A percentile compares a stretch with the other conserved stretches of the same genome.
These are phyloP conservation scores for Camellia oleifera DNA, from an alignment of 179 eudicot species.

Conservation along the genomic window DNA sequence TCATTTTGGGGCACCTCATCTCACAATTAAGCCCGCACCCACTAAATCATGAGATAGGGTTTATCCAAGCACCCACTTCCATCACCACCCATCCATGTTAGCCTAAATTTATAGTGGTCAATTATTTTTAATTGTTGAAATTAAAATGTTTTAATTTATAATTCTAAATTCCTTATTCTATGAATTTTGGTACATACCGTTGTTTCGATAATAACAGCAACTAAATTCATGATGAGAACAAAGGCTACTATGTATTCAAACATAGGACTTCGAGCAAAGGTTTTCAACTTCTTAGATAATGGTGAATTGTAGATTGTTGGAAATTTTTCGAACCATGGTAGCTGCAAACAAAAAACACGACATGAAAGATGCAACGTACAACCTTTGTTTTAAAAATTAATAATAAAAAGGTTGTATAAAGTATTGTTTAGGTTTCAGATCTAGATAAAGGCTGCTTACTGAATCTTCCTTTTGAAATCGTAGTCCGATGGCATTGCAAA, in stretches of 20 bases:
- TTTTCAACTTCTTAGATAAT: slow-evolving; percentile 55
- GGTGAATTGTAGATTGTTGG: slow-evolving; percentile 62
- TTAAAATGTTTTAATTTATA: neutral
- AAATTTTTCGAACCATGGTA: slow-evolving; percentile 54
- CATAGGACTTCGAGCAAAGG: slow-evolving; percentile 57
- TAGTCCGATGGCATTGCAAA: slow-evolving; percentile 91
- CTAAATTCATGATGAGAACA: slow-evolving; percentile 68
- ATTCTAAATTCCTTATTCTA: no score
- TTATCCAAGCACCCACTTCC: no score
- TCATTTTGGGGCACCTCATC: no score
- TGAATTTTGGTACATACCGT: slow-evolving; percentile 51
- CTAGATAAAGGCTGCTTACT: slow-evolving; percentile 39
- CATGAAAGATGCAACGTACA: slow-evolving; percentile 8
- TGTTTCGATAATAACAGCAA: slow-evolving; percentile 87
- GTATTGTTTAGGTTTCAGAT: neutral
- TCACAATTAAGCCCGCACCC: no score
- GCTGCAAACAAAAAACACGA: slow-evolving; percentile 40
- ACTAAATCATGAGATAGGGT: no score
- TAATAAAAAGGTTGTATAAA: neutral
- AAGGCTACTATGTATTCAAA: slow-evolving; percentile 66
- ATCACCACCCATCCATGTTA: no score
- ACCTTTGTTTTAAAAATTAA: neutral
- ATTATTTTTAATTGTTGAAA: neutral
- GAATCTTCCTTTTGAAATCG: slow-evolving; percentile 80
- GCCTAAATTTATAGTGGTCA: neutral